Base-by-base conservation (phyloP, 1,284 basidiomycete species). In the Dichomitus squalens region DNA sequence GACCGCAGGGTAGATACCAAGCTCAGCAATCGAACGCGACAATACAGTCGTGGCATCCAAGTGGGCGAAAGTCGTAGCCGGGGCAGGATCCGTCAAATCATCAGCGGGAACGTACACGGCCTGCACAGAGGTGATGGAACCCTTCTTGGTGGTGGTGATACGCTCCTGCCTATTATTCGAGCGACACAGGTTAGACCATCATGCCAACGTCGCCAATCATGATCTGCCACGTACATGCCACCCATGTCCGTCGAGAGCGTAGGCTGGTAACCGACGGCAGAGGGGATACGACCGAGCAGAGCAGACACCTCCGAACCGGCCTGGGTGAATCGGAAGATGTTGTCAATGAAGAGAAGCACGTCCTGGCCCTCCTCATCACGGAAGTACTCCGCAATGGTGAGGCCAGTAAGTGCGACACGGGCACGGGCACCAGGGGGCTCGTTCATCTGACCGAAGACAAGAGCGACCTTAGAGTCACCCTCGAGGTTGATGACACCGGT, bases 361-460 rank as follows among this genome's bases (percentile, higher is more conserved):
- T 98, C 96, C 81, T 99, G 96, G 68, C 96, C 96, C 82, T 99
- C 96, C 81, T 98, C 96, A 73, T 99, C 96, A 91, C 96, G 96
- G 96, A 99, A 99, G 84, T 98, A 99, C 82, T 99, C 96, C 69
- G 96, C 96, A 68, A 98, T 97, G 74, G 96, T 98, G 63, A 99
- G 83, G 80, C 96, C 96, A 70, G 96, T 98, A 71, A 99, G 88
- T 64, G 96, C 96, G 72, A 98, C 96, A 92, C 96, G 96, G 74
- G 96, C 96, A 91, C 96, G 96, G 71, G 96, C 96, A 88, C 96
- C 96, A 71, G 96, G 96, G 76, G 96, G 96, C 84, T 99, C 96
- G 84, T 99, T 99, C 96, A 99, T 99, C 83, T 99, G 96, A 84
- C 96, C 96, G 85, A 99, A 99, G 70, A 99, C 96, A 66, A 99